phyloP scores from a whole-genome alignment of 495 filamentous ascomycete genomes.

The Aspergillus campestris region DNA sequence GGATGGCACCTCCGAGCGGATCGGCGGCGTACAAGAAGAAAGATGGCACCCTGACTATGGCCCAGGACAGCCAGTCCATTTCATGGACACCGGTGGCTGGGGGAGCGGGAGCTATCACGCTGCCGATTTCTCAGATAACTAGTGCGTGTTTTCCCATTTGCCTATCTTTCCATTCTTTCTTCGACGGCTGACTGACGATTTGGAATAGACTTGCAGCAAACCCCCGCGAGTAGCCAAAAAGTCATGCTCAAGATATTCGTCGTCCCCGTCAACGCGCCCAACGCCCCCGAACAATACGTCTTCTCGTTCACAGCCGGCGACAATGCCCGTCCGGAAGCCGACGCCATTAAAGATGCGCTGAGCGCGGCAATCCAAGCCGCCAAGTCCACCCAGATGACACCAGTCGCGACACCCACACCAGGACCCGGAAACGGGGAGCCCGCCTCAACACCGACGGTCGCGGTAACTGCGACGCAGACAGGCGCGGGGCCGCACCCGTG shows the following conservation, averaged over 20 bases:
- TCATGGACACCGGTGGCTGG: conserved; percentile 64
- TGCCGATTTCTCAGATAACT: conserved; percentile 67
- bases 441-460: conserved; percentile 49
- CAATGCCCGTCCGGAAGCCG: conserved; percentile 71
- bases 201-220: conserved; percentile 70
- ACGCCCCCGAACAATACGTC: conserved; percentile 58
- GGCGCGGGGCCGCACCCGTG: conserved; percentile 42
- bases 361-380: conserved; percentile 62
- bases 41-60: conserved; percentile 73
- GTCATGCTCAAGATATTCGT: conserved; percentile 86
- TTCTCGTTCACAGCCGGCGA: conserved; percentile 78
- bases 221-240: conserved; percentile 70
- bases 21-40: conserved; percentile 89
- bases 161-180: neutral
- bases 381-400: conserved; percentile 47
- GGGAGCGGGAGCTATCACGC: conserved; percentile 49
- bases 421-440: conserved; percentile 36
- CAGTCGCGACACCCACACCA: conserved; percentile 20
- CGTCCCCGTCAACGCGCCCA: conserved; percentile 44
- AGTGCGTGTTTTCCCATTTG: conserved; percentile 42
- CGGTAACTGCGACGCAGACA: conserved; percentile 42
- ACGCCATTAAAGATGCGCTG: conserved; percentile 71
- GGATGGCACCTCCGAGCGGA: conserved; percentile 54
- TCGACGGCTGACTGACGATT: conserved; percentile 1
- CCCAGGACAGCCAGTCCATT: conserved; percentile 59